Evolutionary conservation across 257 asterid species (phyloP).

Genomic region (Oldenlandia corymbosa): DNA sequence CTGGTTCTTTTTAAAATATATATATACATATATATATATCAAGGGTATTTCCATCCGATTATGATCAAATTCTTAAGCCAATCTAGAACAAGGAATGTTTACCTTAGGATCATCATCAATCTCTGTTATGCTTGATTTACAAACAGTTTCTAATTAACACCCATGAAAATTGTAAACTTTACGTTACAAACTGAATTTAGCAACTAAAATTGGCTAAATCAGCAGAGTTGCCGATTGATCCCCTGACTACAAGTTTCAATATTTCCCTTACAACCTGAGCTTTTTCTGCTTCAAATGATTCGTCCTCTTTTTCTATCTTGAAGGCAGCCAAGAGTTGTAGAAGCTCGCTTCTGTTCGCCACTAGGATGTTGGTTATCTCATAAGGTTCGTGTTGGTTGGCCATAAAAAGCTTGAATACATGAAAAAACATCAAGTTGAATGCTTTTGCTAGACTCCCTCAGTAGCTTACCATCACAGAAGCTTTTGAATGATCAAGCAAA

Average conservation of each 20-base stretch:
- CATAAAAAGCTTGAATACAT: constrained; percentile 65
- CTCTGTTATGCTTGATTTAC: too few relatives aligned
- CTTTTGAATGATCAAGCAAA: constrained; percentile 78
- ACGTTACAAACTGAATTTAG: too few relatives aligned
- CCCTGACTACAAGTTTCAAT: constrained; percentile 40
- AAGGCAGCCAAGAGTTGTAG: constrained; percentile 56
- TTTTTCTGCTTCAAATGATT: constrained; percentile 74
- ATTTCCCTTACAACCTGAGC: constrained; percentile 66
- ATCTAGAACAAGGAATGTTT: too few relatives aligned
- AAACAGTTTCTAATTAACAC: too few relatives aligned
- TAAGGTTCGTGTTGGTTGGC: constrained; percentile 78
- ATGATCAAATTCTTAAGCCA: too few relatives aligned
- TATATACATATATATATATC: too few relatives aligned
- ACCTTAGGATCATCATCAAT: too few relatives aligned
- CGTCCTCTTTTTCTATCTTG: constrained; percentile 72
- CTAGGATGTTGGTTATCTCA: constrained; percentile 60
- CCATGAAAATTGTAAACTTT: too few relatives aligned
- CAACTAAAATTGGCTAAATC: constrained; percentile 33
- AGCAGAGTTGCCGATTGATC: constrained; percentile 38
- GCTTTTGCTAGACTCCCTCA: constrained; percentile 82
- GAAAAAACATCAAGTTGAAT: constrained; percentile 67
- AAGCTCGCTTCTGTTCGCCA: constrained; percentile 66
- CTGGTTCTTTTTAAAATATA: too few relatives aligned
- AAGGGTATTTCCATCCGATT: too few relatives aligned
- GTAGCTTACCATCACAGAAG: constrained; percentile 70